phyloP scores from a whole-genome alignment of 306 rosid genomes.

The Sesbania bispinosa region DNA sequence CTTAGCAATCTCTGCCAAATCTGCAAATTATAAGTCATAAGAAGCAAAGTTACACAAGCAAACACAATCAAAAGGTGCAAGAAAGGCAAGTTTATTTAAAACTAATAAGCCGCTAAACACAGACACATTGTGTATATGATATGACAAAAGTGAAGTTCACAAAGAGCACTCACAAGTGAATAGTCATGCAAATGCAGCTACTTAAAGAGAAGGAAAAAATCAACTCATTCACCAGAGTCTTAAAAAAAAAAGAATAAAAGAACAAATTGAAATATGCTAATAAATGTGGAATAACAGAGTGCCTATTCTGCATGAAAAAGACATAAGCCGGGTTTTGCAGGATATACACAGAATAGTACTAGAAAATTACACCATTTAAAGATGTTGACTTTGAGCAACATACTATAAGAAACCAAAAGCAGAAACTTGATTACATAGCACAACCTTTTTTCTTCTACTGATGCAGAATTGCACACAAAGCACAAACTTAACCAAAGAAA shows the following conservation, averaged over 20 bases:
- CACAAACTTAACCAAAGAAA: background rate
- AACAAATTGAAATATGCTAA: background rate
- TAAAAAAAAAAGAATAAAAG: background rate
- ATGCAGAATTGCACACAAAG: background rate
- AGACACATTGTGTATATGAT: background rate
- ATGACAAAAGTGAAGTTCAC: background rate
- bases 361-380: background rate
- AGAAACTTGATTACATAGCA: too few relatives aligned
- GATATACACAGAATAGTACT: background rate
- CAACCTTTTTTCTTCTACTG: background rate
- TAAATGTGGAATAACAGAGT: background rate
- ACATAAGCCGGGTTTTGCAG: background rate
- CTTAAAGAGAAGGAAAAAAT: background rate
- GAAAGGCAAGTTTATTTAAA: background rate
- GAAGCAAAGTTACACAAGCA: slow-evolving; percentile 5
- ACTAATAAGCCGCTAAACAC: background rate
- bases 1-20: slow-evolving; percentile 92
- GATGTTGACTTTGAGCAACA: slow-evolving; percentile 3
- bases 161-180: slow-evolving; percentile 10
- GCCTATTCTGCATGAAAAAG: background rate
- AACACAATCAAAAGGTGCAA: background rate
- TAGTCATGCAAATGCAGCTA: background rate
- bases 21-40: slow-evolving; percentile 42
- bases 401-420: slow-evolving; percentile 2
- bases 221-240: background rate